These are phyloP conservation scores for Rhytidiadelphus loreus DNA, from an alignment of 225 moss, liverwort and hornwort species.

Conservation along the genomic window DNA sequence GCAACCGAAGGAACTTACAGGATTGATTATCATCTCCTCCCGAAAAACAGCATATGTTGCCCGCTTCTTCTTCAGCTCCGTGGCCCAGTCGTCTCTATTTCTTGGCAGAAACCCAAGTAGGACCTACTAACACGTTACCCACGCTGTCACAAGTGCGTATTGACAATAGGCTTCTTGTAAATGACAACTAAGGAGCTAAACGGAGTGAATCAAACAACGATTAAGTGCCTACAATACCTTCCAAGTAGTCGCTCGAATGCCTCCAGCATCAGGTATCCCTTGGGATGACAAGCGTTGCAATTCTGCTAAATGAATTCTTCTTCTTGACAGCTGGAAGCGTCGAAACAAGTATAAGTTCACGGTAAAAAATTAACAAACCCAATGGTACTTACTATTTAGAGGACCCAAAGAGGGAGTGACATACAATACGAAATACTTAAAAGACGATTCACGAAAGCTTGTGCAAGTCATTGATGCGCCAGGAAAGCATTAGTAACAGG, in stretches of 20 bases:
- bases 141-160: background rate
- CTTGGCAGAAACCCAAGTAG: constrained; percentile 85
- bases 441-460: background rate
- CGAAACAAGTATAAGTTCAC: background rate
- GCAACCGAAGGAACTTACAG: constrained; percentile 40
- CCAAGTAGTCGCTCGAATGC: constrained; percentile 85
- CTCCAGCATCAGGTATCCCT: constrained; percentile 89
- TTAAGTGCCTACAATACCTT: constrained; percentile 45
- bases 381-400: background rate
- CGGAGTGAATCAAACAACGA: background rate
- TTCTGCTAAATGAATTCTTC: constrained; percentile 84
- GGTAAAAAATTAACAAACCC: background rate
- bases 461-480: background rate
- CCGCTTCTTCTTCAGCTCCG: constrained; percentile 78
- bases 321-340: constrained; percentile 65
- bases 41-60: constrained; percentile 70
- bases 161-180: background rate
- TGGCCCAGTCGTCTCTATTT: constrained; percentile 82
- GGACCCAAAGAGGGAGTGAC: background rate
- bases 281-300: constrained; percentile 85
- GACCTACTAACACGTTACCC: constrained; percentile 33
- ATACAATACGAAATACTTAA: background rate
- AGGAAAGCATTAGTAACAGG: background rate
- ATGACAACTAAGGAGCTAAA: background rate
- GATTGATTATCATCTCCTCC: constrained; percentile 88